Evolutionary conservation across 805 yeast genomes (phyloP).

Genomic region (Saccharomycopsis fermentans): DNA sequence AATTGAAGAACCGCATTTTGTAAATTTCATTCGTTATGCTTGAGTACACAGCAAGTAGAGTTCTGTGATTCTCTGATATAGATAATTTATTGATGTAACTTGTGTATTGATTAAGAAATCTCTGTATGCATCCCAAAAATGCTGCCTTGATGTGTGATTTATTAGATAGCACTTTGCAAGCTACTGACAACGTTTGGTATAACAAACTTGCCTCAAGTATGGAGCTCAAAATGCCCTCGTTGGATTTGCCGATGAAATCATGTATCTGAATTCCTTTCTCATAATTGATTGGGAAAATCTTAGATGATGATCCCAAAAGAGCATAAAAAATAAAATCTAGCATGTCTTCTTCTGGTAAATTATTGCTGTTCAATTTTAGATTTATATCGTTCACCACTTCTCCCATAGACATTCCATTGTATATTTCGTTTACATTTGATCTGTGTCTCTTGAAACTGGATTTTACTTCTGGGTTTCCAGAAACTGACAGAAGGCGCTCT

Average conservation of each 20-base stretch:
- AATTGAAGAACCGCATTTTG: constrained; percentile 47
- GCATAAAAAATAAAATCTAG: constrained; percentile 41
- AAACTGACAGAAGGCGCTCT: not conserved
- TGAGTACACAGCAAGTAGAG: constrained; percentile 25
- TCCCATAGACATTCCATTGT: constrained; percentile 8
- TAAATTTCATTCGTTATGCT: constrained; percentile 40
- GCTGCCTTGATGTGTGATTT: constrained; percentile 54
- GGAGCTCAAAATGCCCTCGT: constrained; percentile 43
- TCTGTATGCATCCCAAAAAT: constrained; percentile 37
- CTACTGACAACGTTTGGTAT: constrained; percentile 36
- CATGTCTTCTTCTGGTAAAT: constrained; percentile 32
- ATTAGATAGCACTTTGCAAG: constrained; percentile 24
- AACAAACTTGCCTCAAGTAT: constrained; percentile 67
- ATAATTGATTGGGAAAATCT: constrained; percentile 36
- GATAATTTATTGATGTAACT: constrained; percentile 35
- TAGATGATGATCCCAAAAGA: constrained; percentile 53
- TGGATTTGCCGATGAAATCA: constrained; percentile 40
- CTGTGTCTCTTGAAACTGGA: constrained; percentile 7
- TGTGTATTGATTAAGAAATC: constrained; percentile 34
- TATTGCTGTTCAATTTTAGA: constrained; percentile 27
- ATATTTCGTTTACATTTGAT: constrained; percentile 7
- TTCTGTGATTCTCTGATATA: constrained; percentile 25
- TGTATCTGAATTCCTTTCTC: constrained; percentile 35
- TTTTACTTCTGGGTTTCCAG: not conserved
- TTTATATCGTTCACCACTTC: constrained; percentile 25